These are phyloP conservation scores for Puccinia triticina DNA, from an alignment of 1,284 basidiomycete genomes.

Conservation along the genomic window DNA sequence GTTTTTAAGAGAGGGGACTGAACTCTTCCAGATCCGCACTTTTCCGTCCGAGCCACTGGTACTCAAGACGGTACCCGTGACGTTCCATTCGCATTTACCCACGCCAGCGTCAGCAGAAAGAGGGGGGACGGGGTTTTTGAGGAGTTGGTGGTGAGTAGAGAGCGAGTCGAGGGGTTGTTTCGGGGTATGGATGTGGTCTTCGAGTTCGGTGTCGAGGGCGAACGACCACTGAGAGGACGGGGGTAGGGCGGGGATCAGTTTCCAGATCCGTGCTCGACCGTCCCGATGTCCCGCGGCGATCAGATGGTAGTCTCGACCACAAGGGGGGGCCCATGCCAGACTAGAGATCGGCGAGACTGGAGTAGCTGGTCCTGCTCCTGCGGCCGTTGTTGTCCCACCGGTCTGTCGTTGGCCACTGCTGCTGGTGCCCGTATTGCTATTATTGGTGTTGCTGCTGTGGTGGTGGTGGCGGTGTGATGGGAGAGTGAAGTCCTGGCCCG, in stretches of 20 bases:
- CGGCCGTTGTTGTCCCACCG: constrained; percentile 49
- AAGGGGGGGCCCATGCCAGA: constrained; percentile 83
- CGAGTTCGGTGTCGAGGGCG: constrained; percentile 78
- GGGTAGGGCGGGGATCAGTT: constrained; percentile 65
- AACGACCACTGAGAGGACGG: constrained; percentile 70
- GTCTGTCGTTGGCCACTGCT: constrained; percentile 50
- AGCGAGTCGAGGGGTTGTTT: not conserved
- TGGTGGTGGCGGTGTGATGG: not conserved
- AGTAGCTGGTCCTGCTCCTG: constrained; percentile 36
- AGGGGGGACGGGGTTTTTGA: not conserved
- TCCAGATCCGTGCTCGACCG: constrained; percentile 84
- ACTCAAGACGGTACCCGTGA: constrained; percentile 84
- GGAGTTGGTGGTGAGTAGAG: not conserved
- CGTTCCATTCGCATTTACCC: constrained; percentile 67
- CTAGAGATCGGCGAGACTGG: constrained; percentile 66
- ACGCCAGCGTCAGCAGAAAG: constrained; percentile 41
- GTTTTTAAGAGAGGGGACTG: not conserved
- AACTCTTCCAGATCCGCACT: constrained; percentile 77
- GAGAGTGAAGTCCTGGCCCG: constrained; percentile 27
- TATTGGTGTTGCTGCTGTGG: not conserved
- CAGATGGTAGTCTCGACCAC: constrained; percentile 86
- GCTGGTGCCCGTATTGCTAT: constrained; percentile 48
- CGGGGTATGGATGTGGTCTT: constrained; percentile 70
- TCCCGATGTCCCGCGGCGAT: constrained; percentile 84
- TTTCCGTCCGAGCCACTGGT: constrained; percentile 86